Evolutionary conservation across 345 rosid genomes (phyloP), one percentile per base, ranked within the genome.

Genomic region (Anacardium occidentale): DNA sequence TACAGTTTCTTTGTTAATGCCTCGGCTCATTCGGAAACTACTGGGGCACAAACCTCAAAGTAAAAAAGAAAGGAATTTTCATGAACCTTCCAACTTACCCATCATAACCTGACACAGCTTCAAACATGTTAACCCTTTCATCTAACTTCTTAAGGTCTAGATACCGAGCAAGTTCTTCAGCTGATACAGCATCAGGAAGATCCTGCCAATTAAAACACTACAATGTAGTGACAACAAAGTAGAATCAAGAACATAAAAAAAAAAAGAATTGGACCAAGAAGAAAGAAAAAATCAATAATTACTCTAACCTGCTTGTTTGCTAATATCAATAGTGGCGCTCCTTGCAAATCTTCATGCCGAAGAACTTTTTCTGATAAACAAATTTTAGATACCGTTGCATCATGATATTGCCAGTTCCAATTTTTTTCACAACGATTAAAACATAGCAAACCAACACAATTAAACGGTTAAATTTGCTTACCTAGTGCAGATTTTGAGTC

Each of bases 401-500:
- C 70, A 57, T 15, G 13, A 10, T 61, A 45, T 15, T 37, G 70
- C 53, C 60, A 59, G 54, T 21, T 47, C 34, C 25, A 62, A 64
- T 29, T 32, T 51, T 34, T 69, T 65, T 68, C 51, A 10, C 20
- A 47, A 65, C 18, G 7, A 29, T 18, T 47, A 61, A 40, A 54
- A 40, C 62, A 64, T 29, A 11, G 57, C 8, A 70, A 52, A 11
- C 44, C 29, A 68, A 25, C 22, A 55, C 17, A 32, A 51, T 61
- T 60, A 70, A 72, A 42, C 25, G 29, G 50, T 45, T 40, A 8
- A 15, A 17, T 69, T 13, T 9, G 61, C 83, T 73, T 69, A 88
- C 99, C 99, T 66, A 96, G 81, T 56, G 97, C 96, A 78, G 93
- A 90, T 83, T 96, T 96, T 51, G 97, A 80, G 76, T 96, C 98